Conservation (phyloP, 768 basidiomycete species). For the Austroboletus eburneus region DNA sequence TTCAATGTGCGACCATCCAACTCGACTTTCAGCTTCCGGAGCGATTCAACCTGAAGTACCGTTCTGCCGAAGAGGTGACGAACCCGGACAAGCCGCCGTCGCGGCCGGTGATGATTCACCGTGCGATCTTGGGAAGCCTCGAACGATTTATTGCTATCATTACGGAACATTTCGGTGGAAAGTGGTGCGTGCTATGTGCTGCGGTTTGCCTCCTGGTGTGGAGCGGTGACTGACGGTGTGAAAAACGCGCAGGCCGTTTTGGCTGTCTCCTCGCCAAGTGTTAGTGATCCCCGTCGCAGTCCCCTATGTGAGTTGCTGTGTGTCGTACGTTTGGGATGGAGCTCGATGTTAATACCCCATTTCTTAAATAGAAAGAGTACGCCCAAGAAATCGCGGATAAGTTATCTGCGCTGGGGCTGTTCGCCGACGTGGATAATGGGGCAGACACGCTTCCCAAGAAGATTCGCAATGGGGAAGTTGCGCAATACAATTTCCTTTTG, state of each 20-base stretch:
- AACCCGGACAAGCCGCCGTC: constrained; percentile 51
- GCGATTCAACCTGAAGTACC: constrained; percentile 92
- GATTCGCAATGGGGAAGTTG: constrained; percentile 94
- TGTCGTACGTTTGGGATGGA: too few species aligned
- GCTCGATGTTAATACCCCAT: constrained; percentile 2
- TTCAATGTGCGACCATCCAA: constrained; percentile 98
- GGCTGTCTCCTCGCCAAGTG: constrained; percentile 95
- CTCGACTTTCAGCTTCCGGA: constrained; percentile 98
- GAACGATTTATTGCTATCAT: constrained; percentile 97
- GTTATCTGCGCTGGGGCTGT: constrained; percentile 69
- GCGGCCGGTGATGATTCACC: constrained; percentile 96
- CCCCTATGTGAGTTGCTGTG: constrained; percentile 63
- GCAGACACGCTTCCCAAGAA: constrained; percentile 94
- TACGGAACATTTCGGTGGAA: constrained; percentile 96
- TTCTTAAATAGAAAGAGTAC: constrained; percentile 89
- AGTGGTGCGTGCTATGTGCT: constrained; percentile 66
- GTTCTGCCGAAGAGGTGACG: constrained; percentile 60
- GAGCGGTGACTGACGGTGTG: too few species aligned
- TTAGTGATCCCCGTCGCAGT: constrained; percentile 90
- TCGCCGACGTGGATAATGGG: constrained; percentile 88
- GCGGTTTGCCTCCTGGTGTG: too few species aligned
- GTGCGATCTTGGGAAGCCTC: constrained; percentile 89
- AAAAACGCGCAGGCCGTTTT: constrained; percentile 74
- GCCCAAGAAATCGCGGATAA: constrained; percentile 74
- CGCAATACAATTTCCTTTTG: constrained; percentile 97